Evolutionary conservation across 75 land plant species (phyloP).

Genomic region (Adiantum capillusveneris): DNA sequence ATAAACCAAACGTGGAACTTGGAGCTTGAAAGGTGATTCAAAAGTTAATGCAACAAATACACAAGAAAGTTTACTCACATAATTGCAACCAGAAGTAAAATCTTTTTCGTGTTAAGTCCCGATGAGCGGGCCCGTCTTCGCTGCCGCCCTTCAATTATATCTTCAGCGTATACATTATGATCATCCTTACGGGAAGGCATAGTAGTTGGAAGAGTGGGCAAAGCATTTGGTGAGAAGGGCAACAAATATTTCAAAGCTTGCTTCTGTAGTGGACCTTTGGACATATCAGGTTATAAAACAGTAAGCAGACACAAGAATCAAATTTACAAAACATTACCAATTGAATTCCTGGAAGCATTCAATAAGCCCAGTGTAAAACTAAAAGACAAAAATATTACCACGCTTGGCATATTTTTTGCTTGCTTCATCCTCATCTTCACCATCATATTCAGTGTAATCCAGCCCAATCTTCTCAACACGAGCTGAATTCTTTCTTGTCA

Average conservation of each 20-base stretch:
- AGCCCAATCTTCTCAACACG: constrained; percentile 15
- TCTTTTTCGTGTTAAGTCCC: constrained; percentile 23
- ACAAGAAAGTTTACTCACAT: no score
- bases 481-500: constrained; percentile 17
- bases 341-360: neutral
- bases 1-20: no score
- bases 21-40: neutral
- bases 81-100: constrained; percentile 25
- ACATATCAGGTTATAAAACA: neutral
- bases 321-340: neutral
- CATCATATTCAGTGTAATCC: constrained; percentile 9
- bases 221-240: constrained; percentile 21
- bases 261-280: constrained; percentile 25
- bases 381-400: neutral
- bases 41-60: neutral
- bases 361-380: no score
- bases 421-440: constrained; percentile 16
- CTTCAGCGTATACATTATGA: constrained; percentile 15
- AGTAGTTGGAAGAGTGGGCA: constrained; percentile 27
- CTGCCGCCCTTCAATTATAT: constrained; percentile 15
- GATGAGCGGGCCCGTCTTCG: constrained; percentile 27
- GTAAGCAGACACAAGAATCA: neutral
- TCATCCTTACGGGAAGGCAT: constrained; percentile 24
- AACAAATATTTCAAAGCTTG: constrained; percentile 22
- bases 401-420: neutral